phyloP scores from a whole-genome alignment of 2,329 filamentous ascomycete species.

The Fusarium buharicum region DNA sequence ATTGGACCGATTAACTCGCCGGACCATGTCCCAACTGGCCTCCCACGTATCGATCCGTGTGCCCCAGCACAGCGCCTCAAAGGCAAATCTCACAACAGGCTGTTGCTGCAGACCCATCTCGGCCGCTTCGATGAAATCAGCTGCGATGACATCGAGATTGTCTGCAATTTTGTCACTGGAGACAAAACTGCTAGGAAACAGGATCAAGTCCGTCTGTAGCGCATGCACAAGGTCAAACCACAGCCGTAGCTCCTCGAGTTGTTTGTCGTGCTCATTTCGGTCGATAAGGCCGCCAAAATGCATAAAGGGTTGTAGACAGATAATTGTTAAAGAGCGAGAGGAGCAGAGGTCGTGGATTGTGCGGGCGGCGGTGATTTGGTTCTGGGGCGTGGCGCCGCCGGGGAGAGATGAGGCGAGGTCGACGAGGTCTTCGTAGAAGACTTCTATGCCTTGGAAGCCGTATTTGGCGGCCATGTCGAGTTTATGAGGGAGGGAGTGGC shows the following conservation, averaged over 20 bases:
- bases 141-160: constrained; percentile 65
- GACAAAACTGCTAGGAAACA: constrained; percentile 78
- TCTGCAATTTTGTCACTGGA: constrained; percentile 57
- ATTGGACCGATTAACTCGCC: constrained; percentile 72
- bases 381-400: constrained; percentile 52
- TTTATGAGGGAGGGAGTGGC: constrained; percentile 74
- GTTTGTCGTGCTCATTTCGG: constrained; percentile 64
- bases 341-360: constrained; percentile 68
- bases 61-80: constrained; percentile 79
- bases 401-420: constrained; percentile 63
- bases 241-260: constrained; percentile 70
- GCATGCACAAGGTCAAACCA: constrained; percentile 75
- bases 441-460: constrained; percentile 75
- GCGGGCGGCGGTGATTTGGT: constrained; percentile 67
- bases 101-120: constrained; percentile 70
- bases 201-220: constrained; percentile 76
- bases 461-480: constrained; percentile 73
- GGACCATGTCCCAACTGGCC: constrained; percentile 73
- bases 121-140: constrained; percentile 72
- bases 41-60: constrained; percentile 79
- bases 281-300: constrained; percentile 80
- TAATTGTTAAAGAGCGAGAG: constrained; percentile 62
- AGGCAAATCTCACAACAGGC: constrained; percentile 73
- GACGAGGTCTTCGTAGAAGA: constrained; percentile 81
- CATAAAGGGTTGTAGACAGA: constrained; percentile 80